Evolutionary conservation across 2,329 filamentous ascomycete species (phyloP).

Genomic region (Anisogramma anomala): DNA sequence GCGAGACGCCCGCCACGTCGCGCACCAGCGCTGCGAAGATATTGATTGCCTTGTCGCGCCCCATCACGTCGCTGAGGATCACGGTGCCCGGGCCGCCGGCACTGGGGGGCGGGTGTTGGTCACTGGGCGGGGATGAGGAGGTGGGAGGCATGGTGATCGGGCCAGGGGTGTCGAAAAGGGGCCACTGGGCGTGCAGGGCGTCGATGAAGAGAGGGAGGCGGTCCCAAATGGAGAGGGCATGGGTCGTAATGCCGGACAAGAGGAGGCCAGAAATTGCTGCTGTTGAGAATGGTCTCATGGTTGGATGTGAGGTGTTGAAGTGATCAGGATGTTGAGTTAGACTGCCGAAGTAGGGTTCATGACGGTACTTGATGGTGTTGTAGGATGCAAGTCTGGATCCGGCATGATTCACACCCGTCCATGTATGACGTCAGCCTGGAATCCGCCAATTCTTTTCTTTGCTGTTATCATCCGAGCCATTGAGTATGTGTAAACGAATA

Average conservation of each 20-base stretch:
- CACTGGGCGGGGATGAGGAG: too few species aligned
- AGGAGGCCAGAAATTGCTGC: neutral
- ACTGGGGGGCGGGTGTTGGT: too few species aligned
- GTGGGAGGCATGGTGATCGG: slow-evolving; percentile 19
- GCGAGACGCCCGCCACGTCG: slow-evolving; percentile 57
- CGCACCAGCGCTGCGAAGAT: slow-evolving; percentile 75
- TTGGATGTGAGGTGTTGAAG: too few species aligned
- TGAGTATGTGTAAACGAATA: too few species aligned
- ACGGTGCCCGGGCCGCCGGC: slow-evolving; percentile 35
- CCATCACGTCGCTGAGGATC: slow-evolving; percentile 74
- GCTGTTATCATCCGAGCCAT: too few species aligned
- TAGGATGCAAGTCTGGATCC: too few species aligned
- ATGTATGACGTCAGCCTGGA: too few species aligned
- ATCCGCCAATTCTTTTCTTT: too few species aligned
- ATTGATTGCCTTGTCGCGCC: slow-evolving; percentile 65
- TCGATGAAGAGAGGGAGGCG: slow-evolving; percentile 16
- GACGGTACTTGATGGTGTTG: too few species aligned
- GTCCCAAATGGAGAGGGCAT: slow-evolving; percentile 11
- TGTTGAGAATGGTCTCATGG: neutral
- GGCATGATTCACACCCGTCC: too few species aligned
- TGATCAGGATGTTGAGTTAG: too few species aligned
- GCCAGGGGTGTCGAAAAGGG: slow-evolving; percentile 23
- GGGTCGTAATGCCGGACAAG: neutral
- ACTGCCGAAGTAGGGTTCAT: too few species aligned
- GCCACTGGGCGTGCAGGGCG: slow-evolving; percentile 18